Conservation (phyloP, 73 alveolate genomes). For the Paramecium sonneborni region DNA sequence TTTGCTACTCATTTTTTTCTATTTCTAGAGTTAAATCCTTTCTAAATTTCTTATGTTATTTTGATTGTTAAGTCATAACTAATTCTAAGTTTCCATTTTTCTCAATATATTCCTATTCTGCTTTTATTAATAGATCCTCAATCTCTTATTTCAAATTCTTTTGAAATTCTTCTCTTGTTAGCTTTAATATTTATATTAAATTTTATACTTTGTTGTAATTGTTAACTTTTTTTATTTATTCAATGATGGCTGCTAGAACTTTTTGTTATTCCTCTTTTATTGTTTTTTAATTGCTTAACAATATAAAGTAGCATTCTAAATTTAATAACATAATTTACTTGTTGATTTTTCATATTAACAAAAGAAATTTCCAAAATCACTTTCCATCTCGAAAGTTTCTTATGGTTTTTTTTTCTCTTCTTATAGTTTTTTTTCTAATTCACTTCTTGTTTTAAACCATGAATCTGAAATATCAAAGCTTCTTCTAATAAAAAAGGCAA, state of each 20-base stretch:
- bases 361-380: not conserved
- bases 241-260: not conserved
- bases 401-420: conserved; percentile 19
- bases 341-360: not conserved
- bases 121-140: not conserved
- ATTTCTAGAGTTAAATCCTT: not conserved
- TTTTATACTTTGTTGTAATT: not conserved
- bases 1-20: not conserved
- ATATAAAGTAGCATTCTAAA: conserved; percentile 28
- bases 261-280: not conserved
- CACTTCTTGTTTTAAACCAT: not conserved
- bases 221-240: not conserved
- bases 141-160: not conserved
- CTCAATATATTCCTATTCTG: not conserved
- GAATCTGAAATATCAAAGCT: not conserved
- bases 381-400: not conserved
- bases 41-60: not conserved
- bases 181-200: not conserved
- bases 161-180: not conserved
- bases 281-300: not conserved
- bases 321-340: not conserved
- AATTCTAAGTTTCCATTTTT: not conserved
- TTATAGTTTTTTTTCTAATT: not conserved
- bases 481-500: not conserved
- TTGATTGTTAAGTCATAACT: not conserved